Evolutionary conservation across 306 rosid genomes (phyloP), one percentile per base, ranked within the genome.

Genomic region (Inga oerstediana): DNA sequence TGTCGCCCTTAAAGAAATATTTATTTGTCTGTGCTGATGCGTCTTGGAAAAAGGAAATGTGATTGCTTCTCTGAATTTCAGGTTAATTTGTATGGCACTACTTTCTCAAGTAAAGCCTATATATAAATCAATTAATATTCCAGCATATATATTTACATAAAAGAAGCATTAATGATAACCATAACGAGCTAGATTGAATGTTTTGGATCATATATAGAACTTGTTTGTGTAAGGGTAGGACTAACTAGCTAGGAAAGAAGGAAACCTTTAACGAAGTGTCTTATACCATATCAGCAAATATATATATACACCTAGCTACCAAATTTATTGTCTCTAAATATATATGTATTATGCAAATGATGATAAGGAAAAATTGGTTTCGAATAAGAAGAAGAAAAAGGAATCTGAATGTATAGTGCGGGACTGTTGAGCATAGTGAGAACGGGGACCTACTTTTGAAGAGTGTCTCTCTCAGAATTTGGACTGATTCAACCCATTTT

Each of bases 371-470:
- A 68, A 68, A 58, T 19, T 69, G 49, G 16, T 19, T 13, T 39
- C 16, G 51, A 69, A 39, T 39, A 39, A 19, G 74, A 39, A 72
- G 59, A n/a, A 15, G 66, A 59, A 76, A 75, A 37, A 37, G 68
- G 82, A 69, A 69, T 79, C 68, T 22, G 59, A 22, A 51, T 1
- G 58, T 44, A 46, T 45, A 12, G 37, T 30, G 10, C 22, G n/a
- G 70, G 52, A 44, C 32, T 76, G 52, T 32, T 10, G 30, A 59
- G 77, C 62, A 74, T 74, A 14, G 19, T 64, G 74, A 71, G 51
- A 22, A 44, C 44, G 16, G 35, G 86, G 75, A 70, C 79, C 86
- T 61, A 72, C 79, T 62, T 79, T 71, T 16, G 71, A 65, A 64
- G 44, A 17, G 30, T 17, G 73, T 68, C 78, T 34, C 77, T 68